phyloP scores from a whole-genome alignment of 495 filamentous ascomycete genomes.

The Opeltia flavorubescens region DNA sequence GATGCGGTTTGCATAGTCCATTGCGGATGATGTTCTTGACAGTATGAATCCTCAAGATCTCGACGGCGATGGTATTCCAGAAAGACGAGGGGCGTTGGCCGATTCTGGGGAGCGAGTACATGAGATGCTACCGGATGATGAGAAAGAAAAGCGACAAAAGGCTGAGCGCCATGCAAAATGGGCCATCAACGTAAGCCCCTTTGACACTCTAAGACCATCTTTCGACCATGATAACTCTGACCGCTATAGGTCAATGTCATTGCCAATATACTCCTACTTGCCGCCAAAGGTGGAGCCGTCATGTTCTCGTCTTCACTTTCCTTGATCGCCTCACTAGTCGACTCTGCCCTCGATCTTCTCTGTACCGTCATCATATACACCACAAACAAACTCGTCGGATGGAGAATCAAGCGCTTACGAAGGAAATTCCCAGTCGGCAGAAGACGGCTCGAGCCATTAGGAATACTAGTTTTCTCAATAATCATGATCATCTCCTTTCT shows the following conservation, averaged over 20 bases:
- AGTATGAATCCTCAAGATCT: constrained; percentile 34
- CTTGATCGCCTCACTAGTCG: constrained; percentile 75
- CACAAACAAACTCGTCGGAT: constrained; percentile 58
- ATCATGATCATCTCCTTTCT: constrained; percentile 80
- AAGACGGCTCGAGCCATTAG: constrained; percentile 59
- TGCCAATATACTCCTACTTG: constrained; percentile 65
- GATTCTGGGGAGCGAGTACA: constrained; percentile 25
- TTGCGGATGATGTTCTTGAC: constrained; percentile 39
- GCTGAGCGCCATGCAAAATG: constrained; percentile 27
- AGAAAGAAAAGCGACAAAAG: constrained; percentile 25
- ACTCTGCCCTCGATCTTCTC: constrained; percentile 76
- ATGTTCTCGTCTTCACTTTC: constrained; percentile 69
- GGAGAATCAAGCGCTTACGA: constrained; percentile 40
- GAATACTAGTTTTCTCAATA: constrained; percentile 64
- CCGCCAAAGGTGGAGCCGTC: constrained; percentile 65
- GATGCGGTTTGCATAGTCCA: too few relatives aligned
- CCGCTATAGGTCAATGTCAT: constrained; percentile 59
- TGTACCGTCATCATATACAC: constrained; percentile 76
- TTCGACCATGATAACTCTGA: background rate
- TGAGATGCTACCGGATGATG: constrained; percentile 33
- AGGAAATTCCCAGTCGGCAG: constrained; percentile 72
- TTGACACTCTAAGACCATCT: background rate
- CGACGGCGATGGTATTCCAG: constrained; percentile 33
- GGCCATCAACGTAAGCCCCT: constrained; percentile 32
- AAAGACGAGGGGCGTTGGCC: constrained; percentile 26